Conservation (phyloP, 1,284 basidiomycete species). For the Ustilago nuda region DNA sequence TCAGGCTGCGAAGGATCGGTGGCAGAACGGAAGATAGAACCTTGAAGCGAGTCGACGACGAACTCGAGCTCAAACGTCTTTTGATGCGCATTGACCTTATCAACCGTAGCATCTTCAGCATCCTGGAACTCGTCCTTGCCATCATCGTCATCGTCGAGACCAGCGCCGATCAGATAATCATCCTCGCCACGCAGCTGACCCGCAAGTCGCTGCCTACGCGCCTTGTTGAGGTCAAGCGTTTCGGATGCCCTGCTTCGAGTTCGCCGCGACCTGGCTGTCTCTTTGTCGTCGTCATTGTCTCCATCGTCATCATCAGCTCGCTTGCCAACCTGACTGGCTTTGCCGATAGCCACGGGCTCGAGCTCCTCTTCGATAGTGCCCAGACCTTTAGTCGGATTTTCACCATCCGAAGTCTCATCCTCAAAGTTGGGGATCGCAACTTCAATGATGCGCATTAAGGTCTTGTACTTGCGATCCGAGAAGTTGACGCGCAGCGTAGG, state of each 20-base stretch:
- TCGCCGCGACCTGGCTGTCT: slow-evolving; percentile 20
- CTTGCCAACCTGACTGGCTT: slow-evolving; percentile 9
- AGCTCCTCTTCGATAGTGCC: slow-evolving; percentile 48
- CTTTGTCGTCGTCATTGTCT: slow-evolving; percentile 22
- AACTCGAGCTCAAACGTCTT: slow-evolving; percentile 90
- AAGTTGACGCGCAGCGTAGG: slow-evolving; percentile 91
- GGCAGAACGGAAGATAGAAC: slow-evolving; percentile 80
- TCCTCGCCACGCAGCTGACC: slow-evolving; percentile 62
- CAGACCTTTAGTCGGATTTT: slow-evolving; percentile 30
- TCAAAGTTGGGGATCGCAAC: slow-evolving; percentile 88
- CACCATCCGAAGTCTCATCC: slow-evolving; percentile 69
- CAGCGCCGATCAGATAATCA: slow-evolving; percentile 58
- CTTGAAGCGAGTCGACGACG: slow-evolving; percentile 86
- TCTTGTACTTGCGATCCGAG: slow-evolving; percentile 95
- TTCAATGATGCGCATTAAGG: slow-evolving; percentile 91
- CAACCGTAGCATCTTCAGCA: slow-evolving; percentile 61
- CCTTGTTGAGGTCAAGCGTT: slow-evolving; percentile 58
- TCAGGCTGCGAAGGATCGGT: slow-evolving; percentile 74
- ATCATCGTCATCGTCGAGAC: slow-evolving; percentile 51
- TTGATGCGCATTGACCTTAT: slow-evolving; percentile 75
- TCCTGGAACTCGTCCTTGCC: slow-evolving; percentile 60
- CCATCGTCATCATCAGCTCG: slow-evolving; percentile 9
- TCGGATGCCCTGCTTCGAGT: slow-evolving; percentile 31
- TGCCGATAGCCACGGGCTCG: slow-evolving; percentile 31
- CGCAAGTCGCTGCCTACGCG: slow-evolving; percentile 53